These are phyloP conservation scores for Cercophora scortea DNA, from an alignment of 495 filamentous ascomycete species.

Conservation along the genomic window DNA sequence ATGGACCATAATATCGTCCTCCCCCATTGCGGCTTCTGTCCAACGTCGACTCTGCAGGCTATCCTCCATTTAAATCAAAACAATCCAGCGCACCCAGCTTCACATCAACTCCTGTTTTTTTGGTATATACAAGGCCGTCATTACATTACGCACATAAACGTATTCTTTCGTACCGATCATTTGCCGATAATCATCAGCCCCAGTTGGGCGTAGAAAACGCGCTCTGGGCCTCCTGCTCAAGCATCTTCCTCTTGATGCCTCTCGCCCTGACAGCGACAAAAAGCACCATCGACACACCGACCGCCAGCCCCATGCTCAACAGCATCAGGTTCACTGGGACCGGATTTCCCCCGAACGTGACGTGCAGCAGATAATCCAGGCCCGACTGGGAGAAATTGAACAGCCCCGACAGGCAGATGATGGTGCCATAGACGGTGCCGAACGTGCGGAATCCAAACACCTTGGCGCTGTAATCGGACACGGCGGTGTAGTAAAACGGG, in stretches of 20 bases:
- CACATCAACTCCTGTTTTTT: no score
- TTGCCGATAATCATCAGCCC: not conserved
- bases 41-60: no score
- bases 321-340: slow-evolving; percentile 71
- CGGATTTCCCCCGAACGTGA: slow-evolving; percentile 62
- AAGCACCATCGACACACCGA: slow-evolving; percentile 51
- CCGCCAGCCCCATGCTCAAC: slow-evolving; percentile 48
- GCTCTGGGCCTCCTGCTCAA: slow-evolving; percentile 33
- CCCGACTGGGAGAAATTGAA: slow-evolving; percentile 82
- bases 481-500: slow-evolving; percentile 69
- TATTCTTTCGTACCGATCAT: not conserved
- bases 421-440: slow-evolving; percentile 89
- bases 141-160: no score
- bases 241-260: slow-evolving; percentile 20
- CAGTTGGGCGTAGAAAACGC: slow-evolving; percentile 15
- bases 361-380: slow-evolving; percentile 73
- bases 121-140: no score
- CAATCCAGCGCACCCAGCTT: no score
- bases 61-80: no score
- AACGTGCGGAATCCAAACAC: slow-evolving; percentile 96
- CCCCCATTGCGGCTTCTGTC: no score
- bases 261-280: slow-evolving; percentile 43
- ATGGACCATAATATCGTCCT: no score
- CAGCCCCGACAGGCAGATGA: slow-evolving; percentile 82
- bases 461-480: slow-evolving; percentile 82